phyloP scores from a whole-genome alignment of 192 early-diverging fungal genomes.

The Gonapodya prolifera region DNA sequence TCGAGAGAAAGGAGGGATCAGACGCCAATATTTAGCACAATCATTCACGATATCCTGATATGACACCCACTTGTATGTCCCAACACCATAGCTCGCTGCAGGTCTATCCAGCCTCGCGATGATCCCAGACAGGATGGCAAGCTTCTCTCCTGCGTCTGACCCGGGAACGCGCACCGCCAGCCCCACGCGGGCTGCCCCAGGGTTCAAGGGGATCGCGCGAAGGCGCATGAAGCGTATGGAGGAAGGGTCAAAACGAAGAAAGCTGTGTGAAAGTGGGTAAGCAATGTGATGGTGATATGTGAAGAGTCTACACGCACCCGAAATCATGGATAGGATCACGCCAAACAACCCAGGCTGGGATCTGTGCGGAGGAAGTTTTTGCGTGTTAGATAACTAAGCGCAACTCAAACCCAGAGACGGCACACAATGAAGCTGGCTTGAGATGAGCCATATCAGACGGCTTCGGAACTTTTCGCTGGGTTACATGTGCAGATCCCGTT shows the following conservation, averaged over 20 bases:
- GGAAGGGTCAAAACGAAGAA: conserved; percentile 57
- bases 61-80: background rate
- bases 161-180: conserved; percentile 67
- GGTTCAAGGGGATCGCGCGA: conserved; percentile 49
- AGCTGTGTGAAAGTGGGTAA: too few relatives aligned
- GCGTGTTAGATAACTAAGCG: too few relatives aligned
- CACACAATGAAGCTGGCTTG: too few relatives aligned
- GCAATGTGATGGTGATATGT: too few relatives aligned
- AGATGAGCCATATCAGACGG: too few relatives aligned
- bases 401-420: too few relatives aligned
- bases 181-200: conserved; percentile 56
- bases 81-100: background rate
- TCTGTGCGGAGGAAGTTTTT: too few relatives aligned
- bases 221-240: conserved; percentile 58
- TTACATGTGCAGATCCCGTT: too few relatives aligned
- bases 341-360: conserved; percentile 55
- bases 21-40: conserved; percentile 39
- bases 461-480: too few relatives aligned
- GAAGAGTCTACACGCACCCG: too few relatives aligned
- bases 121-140: conserved; percentile 60
- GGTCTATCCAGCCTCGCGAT: conserved; percentile 57
- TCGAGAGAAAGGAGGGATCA: too few relatives aligned
- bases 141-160: conserved; percentile 68
- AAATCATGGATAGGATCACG: conserved; percentile 77
- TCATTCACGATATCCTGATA: background rate